Conservation (phyloP, 768 basidiomycete genomes). For the Serendipita vermifera region DNA sequence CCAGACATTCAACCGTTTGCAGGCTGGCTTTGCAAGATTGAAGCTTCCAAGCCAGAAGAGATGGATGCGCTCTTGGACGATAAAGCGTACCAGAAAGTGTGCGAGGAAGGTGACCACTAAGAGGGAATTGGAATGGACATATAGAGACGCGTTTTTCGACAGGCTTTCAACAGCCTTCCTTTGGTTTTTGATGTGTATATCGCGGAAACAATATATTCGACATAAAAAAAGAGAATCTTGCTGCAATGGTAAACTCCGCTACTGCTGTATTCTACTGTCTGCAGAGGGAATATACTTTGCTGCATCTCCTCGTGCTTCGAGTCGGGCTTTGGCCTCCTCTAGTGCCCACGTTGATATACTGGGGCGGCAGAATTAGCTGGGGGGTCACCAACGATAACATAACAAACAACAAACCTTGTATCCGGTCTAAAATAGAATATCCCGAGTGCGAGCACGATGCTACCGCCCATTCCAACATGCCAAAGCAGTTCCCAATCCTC, state of each 20-base stretch:
- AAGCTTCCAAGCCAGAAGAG: conserved; percentile 65
- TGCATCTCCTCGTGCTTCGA: conserved; percentile 88
- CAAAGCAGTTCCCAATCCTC: conserved; percentile 88
- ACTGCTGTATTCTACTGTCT: too few relatives aligned
- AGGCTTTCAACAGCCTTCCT: not conserved
- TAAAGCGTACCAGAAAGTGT: conserved; percentile 59
- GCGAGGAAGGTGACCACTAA: conserved; percentile 27
- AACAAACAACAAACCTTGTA: conserved; percentile 50
- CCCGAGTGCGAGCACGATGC: conserved; percentile 61
- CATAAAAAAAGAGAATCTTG: too few relatives aligned
- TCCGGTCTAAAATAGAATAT: conserved; percentile 87
- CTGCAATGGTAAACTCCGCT: too few relatives aligned
- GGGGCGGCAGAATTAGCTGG: not conserved
- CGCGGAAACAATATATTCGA: too few relatives aligned
- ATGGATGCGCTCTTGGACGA: conserved; percentile 57
- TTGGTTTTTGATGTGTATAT: too few relatives aligned
- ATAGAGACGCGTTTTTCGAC: too few relatives aligned
- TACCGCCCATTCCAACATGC: conserved; percentile 85
- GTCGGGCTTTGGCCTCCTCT: conserved; percentile 73
- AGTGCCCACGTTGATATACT: conserved; percentile 92
- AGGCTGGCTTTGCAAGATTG: conserved; percentile 98
- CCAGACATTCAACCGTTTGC: conserved; percentile 1
- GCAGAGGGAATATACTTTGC: conserved; percentile 61
- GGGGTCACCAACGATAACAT: not conserved
- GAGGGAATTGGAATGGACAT: too few relatives aligned